These are phyloP conservation scores for Emergomyces africanus DNA, from an alignment of 2,329 filamentous ascomycete species.

Conservation along the genomic window DNA sequence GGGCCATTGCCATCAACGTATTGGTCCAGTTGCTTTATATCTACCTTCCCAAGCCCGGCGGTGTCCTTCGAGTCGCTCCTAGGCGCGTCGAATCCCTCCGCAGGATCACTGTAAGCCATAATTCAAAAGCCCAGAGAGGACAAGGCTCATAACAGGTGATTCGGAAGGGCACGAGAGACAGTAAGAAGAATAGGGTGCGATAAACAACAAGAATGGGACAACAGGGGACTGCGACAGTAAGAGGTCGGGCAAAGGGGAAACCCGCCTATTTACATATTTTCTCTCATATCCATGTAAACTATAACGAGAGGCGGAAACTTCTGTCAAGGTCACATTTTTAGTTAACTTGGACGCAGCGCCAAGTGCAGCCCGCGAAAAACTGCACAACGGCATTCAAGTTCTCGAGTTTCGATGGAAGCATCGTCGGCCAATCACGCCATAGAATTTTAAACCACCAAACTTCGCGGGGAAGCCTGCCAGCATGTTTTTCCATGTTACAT, in stretches of 20 bases:
- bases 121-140: background rate
- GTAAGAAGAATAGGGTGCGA: no score
- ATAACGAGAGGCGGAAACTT: background rate
- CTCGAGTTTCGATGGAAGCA: background rate
- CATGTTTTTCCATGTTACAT: slow-evolving; percentile 2
- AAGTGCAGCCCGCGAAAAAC: background rate
- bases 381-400: background rate
- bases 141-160: background rate
- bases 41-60: background rate
- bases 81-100: background rate
- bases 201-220: background rate
- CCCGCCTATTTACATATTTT: background rate
- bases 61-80: background rate
- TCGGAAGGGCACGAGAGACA: background rate
- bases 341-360: background rate
- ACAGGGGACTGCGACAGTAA: background rate
- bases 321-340: background rate
- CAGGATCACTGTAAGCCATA: background rate
- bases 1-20: background rate
- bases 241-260: background rate
- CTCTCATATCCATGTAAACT: background rate
- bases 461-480: background rate
- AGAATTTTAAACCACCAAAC: background rate
- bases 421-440: background rate
- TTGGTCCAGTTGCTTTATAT: background rate